Conservation (phyloP, 139 green algal genomes). For the Chloropicon primus region DNA sequence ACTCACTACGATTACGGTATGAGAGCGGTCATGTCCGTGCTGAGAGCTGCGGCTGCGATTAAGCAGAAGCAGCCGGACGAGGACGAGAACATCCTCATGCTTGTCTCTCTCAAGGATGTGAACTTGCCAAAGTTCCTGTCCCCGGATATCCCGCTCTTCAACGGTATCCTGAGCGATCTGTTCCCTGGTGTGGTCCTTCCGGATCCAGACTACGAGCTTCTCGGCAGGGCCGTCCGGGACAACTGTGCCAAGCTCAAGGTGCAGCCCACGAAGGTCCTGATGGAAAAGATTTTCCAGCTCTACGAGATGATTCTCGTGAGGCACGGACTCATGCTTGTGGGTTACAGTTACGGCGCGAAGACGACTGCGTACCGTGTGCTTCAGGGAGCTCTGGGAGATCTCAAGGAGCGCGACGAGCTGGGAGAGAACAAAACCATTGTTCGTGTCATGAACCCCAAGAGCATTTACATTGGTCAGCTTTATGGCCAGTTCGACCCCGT, state of each 20-base stretch:
- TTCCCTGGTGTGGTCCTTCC: slow-evolving; percentile 19
- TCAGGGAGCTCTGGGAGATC: slow-evolving; percentile 38
- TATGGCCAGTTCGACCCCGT: slow-evolving; percentile 12
- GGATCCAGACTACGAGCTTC: neutral
- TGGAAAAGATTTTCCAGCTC: slow-evolving; percentile 11
- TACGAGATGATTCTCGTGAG: slow-evolving; percentile 9
- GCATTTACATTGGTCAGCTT: slow-evolving; percentile 11
- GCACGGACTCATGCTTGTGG: slow-evolving; percentile 13
- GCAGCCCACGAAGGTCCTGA: neutral
- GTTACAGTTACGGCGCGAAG: neutral
- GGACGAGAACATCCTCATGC: slow-evolving; percentile 30
- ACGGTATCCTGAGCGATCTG: slow-evolving; percentile 54
- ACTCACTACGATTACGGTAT: slow-evolving; percentile 28
- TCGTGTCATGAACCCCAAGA: slow-evolving; percentile 20
- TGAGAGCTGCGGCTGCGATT: slow-evolving; percentile 27
- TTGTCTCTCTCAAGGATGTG: slow-evolving; percentile 41
- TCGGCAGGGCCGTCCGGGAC: neutral
- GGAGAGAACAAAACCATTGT: slow-evolving; percentile 12
- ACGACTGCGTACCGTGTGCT: slow-evolving; percentile 6
- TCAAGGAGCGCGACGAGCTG: slow-evolving; percentile 14
- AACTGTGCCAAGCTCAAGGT: neutral
- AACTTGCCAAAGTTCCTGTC: slow-evolving; percentile 41
- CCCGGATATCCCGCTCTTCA: slow-evolving; percentile 28
- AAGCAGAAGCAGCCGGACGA: slow-evolving; percentile 17
- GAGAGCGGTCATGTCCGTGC: slow-evolving; percentile 33